A percentile compares a stretch with the other conserved stretches of the same genome.
These are phyloP conservation scores for Spathaspora hagerdaliae DNA, from an alignment of 805 yeast species.

Conservation along the genomic window DNA sequence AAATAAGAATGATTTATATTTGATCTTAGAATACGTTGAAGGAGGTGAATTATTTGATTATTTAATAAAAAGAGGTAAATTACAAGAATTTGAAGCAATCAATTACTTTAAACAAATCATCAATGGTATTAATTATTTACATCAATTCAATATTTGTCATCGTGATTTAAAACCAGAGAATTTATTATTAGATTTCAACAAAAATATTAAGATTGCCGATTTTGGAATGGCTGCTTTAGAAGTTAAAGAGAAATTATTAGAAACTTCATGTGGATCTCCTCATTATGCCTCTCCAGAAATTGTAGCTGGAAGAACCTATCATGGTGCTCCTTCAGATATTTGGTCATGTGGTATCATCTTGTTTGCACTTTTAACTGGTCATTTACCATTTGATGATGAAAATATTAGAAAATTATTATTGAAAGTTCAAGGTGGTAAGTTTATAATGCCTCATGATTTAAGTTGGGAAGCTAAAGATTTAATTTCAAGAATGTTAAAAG, in stretches of 20 bases:
- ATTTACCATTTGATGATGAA: conserved; percentile 95
- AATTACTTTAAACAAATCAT: conserved; percentile 85
- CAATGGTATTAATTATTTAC: conserved; percentile 79
- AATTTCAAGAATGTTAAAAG: conserved; percentile 73
- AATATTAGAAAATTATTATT: conserved; percentile 80
- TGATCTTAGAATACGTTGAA: conserved; percentile 92
- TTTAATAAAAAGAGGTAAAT: conserved; percentile 80
- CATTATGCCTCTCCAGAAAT: conserved; percentile 98
- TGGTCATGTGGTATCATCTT: conserved; percentile 98
- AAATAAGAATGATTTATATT: conserved; percentile 73
- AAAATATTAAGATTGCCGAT: conserved; percentile 93
- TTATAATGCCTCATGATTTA: conserved; percentile 74
- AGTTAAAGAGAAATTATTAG: conserved; percentile 72
- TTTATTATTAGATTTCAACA: conserved; percentile 71
- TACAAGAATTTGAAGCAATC: conserved; percentile 87
- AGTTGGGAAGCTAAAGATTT: conserved; percentile 85
- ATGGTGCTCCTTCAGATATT: conserved; percentile 94
- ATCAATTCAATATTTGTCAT: conserved; percentile 82
- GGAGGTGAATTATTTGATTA: conserved; percentile 96
- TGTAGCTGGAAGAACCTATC: conserved; percentile 91
- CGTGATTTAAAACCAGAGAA: conserved; percentile 85
- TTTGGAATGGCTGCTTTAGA: conserved; percentile 99
- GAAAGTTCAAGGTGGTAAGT: conserved; percentile 89
- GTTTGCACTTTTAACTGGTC: conserved; percentile 91
- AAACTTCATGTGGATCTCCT: conserved; percentile 97